phyloP scores from a whole-genome alignment of 345 rosid genomes.

The Sisymbrium irio region DNA sequence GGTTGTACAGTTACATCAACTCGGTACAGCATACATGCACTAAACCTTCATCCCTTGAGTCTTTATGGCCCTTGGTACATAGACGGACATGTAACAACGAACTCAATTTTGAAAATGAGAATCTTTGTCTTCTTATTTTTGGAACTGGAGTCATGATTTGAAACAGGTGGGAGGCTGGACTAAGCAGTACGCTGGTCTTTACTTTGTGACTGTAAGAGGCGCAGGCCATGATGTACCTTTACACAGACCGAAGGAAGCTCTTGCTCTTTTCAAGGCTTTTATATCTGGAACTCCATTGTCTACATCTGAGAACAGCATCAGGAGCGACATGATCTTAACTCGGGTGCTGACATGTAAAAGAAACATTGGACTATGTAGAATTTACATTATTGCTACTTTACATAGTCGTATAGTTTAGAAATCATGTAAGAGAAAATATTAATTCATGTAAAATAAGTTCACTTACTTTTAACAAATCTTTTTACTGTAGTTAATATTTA shows the following conservation, averaged over 20 bases:
- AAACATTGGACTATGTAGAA: too few relatives aligned
- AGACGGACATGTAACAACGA: constrained; percentile 64
- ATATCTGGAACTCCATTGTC: constrained; percentile 65
- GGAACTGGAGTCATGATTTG: neutral
- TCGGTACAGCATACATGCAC: constrained; percentile 79
- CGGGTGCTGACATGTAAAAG: too few relatives aligned
- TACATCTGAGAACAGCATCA: constrained; percentile 12
- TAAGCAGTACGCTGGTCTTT: constrained; percentile 77
- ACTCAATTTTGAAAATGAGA: neutral
- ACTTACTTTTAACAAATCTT: too few relatives aligned
- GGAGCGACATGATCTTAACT: constrained; percentile 38
- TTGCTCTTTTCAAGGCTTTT: constrained; percentile 69
- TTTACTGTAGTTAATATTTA: too few relatives aligned
- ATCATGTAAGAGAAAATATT: too few relatives aligned
- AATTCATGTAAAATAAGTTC: too few relatives aligned
- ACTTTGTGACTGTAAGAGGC: constrained; percentile 80
- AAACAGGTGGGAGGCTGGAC: constrained; percentile 97
- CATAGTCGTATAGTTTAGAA: too few relatives aligned
- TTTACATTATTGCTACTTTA: too few relatives aligned
- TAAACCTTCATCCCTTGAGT: constrained; percentile 61
- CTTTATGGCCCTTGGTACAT: constrained; percentile 78
- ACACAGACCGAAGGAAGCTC: constrained; percentile 79
- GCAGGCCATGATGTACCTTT: constrained; percentile 96
- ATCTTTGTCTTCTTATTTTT: neutral
- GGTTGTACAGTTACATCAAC: constrained; percentile 80